phyloP scores from a whole-genome alignment of 1,284 basidiomycete species.

The Chiua sp. region DNA sequence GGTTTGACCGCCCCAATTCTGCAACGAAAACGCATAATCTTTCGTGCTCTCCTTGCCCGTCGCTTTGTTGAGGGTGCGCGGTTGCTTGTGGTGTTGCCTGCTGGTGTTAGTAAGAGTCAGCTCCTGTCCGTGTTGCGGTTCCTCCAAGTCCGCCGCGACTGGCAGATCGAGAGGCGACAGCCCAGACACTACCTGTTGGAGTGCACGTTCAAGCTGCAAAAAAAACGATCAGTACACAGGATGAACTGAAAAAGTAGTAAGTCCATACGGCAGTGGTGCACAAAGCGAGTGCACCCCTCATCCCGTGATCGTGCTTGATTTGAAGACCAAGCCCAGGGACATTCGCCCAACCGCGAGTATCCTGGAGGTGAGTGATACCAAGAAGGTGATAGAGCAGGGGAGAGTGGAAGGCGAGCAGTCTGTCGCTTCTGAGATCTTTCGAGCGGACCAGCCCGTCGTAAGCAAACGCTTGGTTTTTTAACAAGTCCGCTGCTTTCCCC shows the following conservation, averaged over 20 bases:
- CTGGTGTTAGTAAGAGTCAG: neutral
- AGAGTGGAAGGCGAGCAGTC: neutral
- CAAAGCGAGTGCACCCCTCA: neutral
- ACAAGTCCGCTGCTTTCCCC: neutral
- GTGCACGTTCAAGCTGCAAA: neutral
- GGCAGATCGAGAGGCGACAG: too few relatives aligned
- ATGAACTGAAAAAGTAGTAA: neutral
- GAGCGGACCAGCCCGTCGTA: too few relatives aligned
- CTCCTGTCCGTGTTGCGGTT: neutral
- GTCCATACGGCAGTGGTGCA: neutral
- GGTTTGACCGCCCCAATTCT: neutral
- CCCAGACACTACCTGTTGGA: too few relatives aligned
- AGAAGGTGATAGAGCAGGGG: neutral
- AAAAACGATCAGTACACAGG: neutral
- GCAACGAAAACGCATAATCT: neutral
- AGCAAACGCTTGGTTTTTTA: neutral
- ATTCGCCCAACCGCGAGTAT: neutral
- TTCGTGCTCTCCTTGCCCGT: neutral
- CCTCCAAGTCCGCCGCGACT: neutral
- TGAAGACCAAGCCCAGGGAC: neutral
- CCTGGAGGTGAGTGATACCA: neutral
- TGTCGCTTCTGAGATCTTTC: neutral
- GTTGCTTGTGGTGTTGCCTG: neutral
- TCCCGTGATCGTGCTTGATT: neutral
- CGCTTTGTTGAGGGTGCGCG: neutral